phyloP scores from a whole-genome alignment of 495 filamentous ascomycete species.

The Lasiosphaeris hirsuta region DNA sequence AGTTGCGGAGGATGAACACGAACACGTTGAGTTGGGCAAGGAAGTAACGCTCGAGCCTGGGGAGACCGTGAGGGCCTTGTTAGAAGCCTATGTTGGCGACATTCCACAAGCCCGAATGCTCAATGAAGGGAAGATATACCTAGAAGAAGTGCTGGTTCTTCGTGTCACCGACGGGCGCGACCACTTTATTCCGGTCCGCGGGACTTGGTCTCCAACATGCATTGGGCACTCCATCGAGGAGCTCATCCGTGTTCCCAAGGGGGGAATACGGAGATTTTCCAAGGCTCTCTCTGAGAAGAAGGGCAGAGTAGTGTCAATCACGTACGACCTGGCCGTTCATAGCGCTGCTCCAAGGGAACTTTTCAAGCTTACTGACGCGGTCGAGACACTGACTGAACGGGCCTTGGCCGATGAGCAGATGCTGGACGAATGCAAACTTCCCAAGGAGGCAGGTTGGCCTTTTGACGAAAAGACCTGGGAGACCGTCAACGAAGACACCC shows the following conservation, averaged over 20 bases:
- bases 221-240: slow-evolving; percentile 82
- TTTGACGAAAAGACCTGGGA: slow-evolving; percentile 54
- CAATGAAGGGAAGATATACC: slow-evolving; percentile 60
- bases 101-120: slow-evolving; percentile 62
- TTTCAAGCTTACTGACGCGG: slow-evolving; percentile 79
- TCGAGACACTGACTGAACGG: slow-evolving; percentile 72
- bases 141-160: slow-evolving; percentile 90
- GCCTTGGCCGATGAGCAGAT: slow-evolving; percentile 81
- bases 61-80: slow-evolving; percentile 66
- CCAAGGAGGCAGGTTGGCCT: slow-evolving; percentile 66
- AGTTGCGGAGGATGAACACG: slow-evolving; percentile 32
- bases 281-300: slow-evolving; percentile 24
- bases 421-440: slow-evolving; percentile 60
- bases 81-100: slow-evolving; percentile 62
- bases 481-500: slow-evolving; percentile 22
- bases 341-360: slow-evolving; percentile 69
- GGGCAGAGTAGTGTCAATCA: slow-evolving; percentile 33
- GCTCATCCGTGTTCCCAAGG: slow-evolving; percentile 78
- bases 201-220: slow-evolving; percentile 73
- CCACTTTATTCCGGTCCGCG: slow-evolving; percentile 81
- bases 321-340: slow-evolving; percentile 43
- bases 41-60: slow-evolving; percentile 72
- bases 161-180: slow-evolving; percentile 81
- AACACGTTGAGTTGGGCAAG: slow-evolving; percentile 37
- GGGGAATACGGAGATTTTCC: slow-evolving; percentile 56